phyloP scores from a whole-genome alignment of 768 basidiomycete species.

The Tephrocybe sp. region DNA sequence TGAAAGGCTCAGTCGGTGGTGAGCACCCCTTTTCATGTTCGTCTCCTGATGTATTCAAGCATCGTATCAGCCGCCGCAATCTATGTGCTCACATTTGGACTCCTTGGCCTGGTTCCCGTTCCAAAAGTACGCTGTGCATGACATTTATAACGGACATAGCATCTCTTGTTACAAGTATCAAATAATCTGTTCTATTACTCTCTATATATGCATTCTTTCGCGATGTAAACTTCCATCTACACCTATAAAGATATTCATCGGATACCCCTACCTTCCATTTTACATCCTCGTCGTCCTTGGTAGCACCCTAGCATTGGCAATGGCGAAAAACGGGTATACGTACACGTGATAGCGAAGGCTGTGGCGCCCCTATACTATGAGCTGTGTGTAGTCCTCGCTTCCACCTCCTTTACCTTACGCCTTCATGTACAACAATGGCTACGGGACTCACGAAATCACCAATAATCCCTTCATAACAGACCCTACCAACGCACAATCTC shows the following conservation, averaged over 20 bases:
- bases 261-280: not conserved
- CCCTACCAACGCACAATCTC: slow-evolving; percentile 43
- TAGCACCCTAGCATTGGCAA: too few relatives aligned
- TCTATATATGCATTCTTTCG: not conserved
- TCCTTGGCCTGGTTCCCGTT: slow-evolving; percentile 70
- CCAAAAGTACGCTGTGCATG: slow-evolving; percentile 45
- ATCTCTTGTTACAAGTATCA: slow-evolving; percentile 4
- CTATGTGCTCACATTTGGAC: slow-evolving; percentile 71
- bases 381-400: not conserved
- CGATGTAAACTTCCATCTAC: slow-evolving; percentile 3
- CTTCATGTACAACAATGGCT: slow-evolving; percentile 44
- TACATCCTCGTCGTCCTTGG: too few relatives aligned
- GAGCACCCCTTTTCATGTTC: slow-evolving; percentile 19
- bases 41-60: not conserved
- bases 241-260: not conserved
- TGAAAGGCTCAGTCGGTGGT: slow-evolving; percentile 67
- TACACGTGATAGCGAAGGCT: slow-evolving; percentile 16
- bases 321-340: too few relatives aligned
- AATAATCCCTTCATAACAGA: slow-evolving; percentile 75
- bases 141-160: slow-evolving; percentile 7
- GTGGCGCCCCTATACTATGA: too few relatives aligned
- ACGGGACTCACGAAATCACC: slow-evolving; percentile 37
- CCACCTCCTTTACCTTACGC: slow-evolving; percentile 10
- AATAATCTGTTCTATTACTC: slow-evolving; percentile 4
- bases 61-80: slow-evolving; percentile 56